Evolutionary conservation across 179 eudicot genomes (phyloP), one percentile per base, ranked within the genome.

Genomic region (Camellia oleifera): DNA sequence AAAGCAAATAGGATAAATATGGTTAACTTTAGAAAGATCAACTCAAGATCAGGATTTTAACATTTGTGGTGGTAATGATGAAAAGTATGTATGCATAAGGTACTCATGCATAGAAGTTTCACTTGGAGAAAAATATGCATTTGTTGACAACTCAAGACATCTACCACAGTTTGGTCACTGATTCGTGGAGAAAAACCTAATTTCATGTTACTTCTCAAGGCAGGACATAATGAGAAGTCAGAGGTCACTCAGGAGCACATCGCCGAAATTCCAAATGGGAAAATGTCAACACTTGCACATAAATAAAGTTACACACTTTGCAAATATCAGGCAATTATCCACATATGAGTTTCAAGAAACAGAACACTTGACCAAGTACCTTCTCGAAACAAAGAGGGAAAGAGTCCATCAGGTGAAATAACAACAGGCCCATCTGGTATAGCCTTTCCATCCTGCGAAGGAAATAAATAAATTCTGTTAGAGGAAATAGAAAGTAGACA

Each of bases 371-470:
- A 81, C 5, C n/a, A 74, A 56, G 52, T 82, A 96, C 99, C 99
- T 92, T 96, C 99, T 72, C 99, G 90, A 78, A 84, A 97, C 57
- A 97, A 83, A 57, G 99, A 97, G 76, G 99, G 99, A 85, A 97
- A 93, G 75, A 94, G 93, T 42, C 99, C 99, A 84, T 97, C 97
- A 4, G 99, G 99, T 18, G 99, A 97, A 73, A 94, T 97, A 73
- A 97, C 86, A 72, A 97, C 90, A 5, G 99, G 99, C 76, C 99
- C 99, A 76, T 94, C 97, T 10, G 99, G 99, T 78, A 97, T 87
- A 73, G 89, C 91, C 88, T 91, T 94, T 73, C 99, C 99, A 81
- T 97, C 95, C 99, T 97, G 86, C 61, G 80, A 76, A 79, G 46
- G 58, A 40, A 48, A 82, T 23, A 68, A 70, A 45, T 20, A 42